A percentile compares a stretch with the other conserved stretches of the same genome.
These are phyloP conservation scores for Allantophomopsis lycopodina DNA, from an alignment of 2,329 filamentous ascomycete genomes.

Conservation along the genomic window DNA sequence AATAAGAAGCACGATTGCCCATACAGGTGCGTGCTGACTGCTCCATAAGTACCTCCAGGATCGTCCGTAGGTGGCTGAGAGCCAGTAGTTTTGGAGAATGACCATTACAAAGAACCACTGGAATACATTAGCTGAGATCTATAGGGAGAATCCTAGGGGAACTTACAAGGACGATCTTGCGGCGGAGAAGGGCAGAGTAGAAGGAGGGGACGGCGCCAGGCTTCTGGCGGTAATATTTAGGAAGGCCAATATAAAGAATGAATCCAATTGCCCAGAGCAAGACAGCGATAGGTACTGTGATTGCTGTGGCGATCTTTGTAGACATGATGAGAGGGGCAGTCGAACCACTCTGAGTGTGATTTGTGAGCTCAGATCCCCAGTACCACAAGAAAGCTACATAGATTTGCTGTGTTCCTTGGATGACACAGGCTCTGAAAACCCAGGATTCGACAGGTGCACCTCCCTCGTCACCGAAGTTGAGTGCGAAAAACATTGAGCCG, in stretches of 20 bases:
- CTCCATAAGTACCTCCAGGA: constrained; percentile 39
- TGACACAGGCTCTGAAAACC: constrained; percentile 53
- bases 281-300: constrained; percentile 41
- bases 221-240: constrained; percentile 50
- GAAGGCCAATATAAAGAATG: constrained; percentile 44
- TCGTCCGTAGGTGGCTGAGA: constrained; percentile 50
- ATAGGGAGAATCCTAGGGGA: not conserved
- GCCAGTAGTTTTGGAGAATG: constrained; percentile 53
- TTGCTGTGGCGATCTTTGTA: constrained; percentile 19
- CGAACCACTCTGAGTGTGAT: constrained; percentile 25
- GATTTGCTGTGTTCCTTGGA: constrained; percentile 53
- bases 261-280: constrained; percentile 41
- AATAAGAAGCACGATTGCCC: constrained; percentile 42
- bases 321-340: constrained; percentile 7
- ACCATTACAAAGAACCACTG: constrained; percentile 51
- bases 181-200: constrained; percentile 44
- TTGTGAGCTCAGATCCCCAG: constrained; percentile 44
- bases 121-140: not conserved
- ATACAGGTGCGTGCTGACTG: constrained; percentile 29
- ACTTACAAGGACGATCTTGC: constrained; percentile 40
- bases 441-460: constrained; percentile 48
- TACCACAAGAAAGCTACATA: constrained; percentile 54
- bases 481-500: constrained; percentile 50
- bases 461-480: constrained; percentile 53
- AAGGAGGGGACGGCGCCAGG: constrained; percentile 52